Base-by-base conservation (phyloP, 257 asterid species). In the Handroanthus guayacan region DNA sequence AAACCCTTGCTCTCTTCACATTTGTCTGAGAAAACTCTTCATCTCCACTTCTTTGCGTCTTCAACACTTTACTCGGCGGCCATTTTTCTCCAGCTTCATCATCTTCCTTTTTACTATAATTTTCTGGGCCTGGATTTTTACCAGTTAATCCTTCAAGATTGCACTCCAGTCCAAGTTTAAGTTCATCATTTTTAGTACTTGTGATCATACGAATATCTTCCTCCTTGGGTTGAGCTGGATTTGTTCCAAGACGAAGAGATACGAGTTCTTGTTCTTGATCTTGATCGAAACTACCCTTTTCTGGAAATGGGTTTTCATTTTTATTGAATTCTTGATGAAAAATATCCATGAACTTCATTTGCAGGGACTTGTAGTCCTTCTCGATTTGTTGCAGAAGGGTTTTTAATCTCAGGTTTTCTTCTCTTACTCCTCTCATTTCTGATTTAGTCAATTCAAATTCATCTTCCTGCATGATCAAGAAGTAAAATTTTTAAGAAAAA, bases 1-100 rank as follows among this genome's bases (percentile, higher is more conserved):
- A 91, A 83, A 93, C 98, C 83, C 97, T 84, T 43, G 97, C 95
- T 82, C 88, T 90, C 85, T 91, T 93, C 56, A 56, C 88, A 76
- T 72, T 86, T 11, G 88, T 65, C 75, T 88, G 96, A 56, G 88
- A 80, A 71, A 85, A 25, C 18, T 86, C 92, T 10, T 88, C 92
- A 58, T 82, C 92, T 58, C 82, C 89, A 68, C 75, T 83, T 62
- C 88, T 81, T 55, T 17, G 41, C 0, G 79, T 67, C 82, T 84
- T 87, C 80, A 61, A 25, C 67, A 14, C 84, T 83, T 82, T 83
- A 68, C 74, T 70, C 8, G 81, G 75, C 66, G 83, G 64, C 75
- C 80, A 71, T 39, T 63, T 69, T 74, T 77, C 87, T 64, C 79
- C 84, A 17, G 43, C 67, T 60, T 14, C 52, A 20, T 71, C 78